A percentile compares a stretch with the other conserved stretches of the same genome.
Conservation (phyloP, 495 filamentous ascomycete species). For the Parathielavia appendiculata region DNA sequence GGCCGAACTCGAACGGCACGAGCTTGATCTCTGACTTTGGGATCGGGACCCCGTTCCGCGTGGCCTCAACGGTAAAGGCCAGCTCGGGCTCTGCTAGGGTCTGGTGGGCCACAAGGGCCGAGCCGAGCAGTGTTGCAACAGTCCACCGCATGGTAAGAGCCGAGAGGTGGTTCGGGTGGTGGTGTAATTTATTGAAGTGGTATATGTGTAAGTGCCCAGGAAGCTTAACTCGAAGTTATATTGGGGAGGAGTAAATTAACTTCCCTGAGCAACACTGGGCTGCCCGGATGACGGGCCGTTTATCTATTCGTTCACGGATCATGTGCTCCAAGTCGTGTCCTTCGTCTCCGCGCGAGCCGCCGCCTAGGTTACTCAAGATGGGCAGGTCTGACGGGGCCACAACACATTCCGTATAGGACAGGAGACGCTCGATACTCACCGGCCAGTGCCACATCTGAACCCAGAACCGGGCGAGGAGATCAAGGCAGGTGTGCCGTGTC, state of each 20-base stretch:
- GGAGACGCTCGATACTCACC: not conserved
- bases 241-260: not conserved
- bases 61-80: slow-evolving; percentile 22
- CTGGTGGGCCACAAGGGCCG: slow-evolving; percentile 16
- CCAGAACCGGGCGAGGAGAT: not conserved
- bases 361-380: slow-evolving; percentile 9
- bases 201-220: not conserved
- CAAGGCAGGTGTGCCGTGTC: slow-evolving; percentile 7
- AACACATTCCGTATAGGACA: slow-evolving; percentile 10
- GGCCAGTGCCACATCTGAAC: not conserved
- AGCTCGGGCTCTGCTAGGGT: slow-evolving; percentile 19
- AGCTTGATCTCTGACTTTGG: slow-evolving; percentile 26
- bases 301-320: slow-evolving; percentile 8
- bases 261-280: not conserved
- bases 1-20: slow-evolving; percentile 19
- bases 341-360: slow-evolving; percentile 3
- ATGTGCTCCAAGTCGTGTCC: not conserved
- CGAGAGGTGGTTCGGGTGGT: not conserved
- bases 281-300: slow-evolving; percentile 3
- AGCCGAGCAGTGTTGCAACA: slow-evolving; percentile 12
- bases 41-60: slow-evolving; percentile 26
- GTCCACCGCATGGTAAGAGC: slow-evolving; percentile 18
- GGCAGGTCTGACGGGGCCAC: slow-evolving; percentile 1
- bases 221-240: not conserved
- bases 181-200: slow-evolving; percentile 11